A percentile compares a stretch with the other conserved stretches of the same genome.
phyloP scores from a whole-genome alignment of 768 basidiomycete genomes.

The Boletus rubroflammeus region DNA sequence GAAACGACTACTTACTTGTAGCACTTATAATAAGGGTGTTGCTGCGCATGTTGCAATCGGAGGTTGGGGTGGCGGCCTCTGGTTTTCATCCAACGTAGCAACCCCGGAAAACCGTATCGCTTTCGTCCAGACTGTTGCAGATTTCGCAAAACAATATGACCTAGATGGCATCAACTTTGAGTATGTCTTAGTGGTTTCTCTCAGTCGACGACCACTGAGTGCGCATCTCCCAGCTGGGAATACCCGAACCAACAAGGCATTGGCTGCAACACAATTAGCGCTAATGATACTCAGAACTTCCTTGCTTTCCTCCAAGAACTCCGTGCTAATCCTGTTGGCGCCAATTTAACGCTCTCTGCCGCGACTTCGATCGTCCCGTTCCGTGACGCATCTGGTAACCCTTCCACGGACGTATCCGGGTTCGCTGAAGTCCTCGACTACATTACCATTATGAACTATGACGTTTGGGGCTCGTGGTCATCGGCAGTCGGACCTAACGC shows the following conservation, averaged over 20 bases:
- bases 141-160: conserved; percentile 45
- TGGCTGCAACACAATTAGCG: conserved; percentile 59
- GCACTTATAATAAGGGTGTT: conserved; percentile 40
- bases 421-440: conserved; percentile 71
- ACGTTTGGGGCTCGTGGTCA: conserved; percentile 52
- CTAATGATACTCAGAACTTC: conserved; percentile 70
- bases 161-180: conserved; percentile 52
- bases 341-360: conserved; percentile 62
- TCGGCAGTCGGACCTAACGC: conserved; percentile 72
- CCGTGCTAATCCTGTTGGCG: conserved; percentile 46
- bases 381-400: conserved; percentile 51
- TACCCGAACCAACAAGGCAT: conserved; percentile 68
- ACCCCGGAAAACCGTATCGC: conserved; percentile 53
- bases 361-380: conserved; percentile 70
- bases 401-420: conserved; percentile 63
- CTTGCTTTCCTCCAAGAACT: conserved; percentile 71
- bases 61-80: conserved; percentile 65
- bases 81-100: conserved; percentile 59
- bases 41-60: conserved; percentile 59
- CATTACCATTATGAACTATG: conserved; percentile 65
- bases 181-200: conserved; percentile 9
- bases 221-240: conserved; percentile 67
- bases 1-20: not conserved
- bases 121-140: conserved; percentile 58
- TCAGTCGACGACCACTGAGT: not conserved